Evolutionary conservation across 1,284 basidiomycete species (phyloP), one percentile per base, ranked within the genome.

Genomic region (Microbotryum lychnidis-dioicae): DNA sequence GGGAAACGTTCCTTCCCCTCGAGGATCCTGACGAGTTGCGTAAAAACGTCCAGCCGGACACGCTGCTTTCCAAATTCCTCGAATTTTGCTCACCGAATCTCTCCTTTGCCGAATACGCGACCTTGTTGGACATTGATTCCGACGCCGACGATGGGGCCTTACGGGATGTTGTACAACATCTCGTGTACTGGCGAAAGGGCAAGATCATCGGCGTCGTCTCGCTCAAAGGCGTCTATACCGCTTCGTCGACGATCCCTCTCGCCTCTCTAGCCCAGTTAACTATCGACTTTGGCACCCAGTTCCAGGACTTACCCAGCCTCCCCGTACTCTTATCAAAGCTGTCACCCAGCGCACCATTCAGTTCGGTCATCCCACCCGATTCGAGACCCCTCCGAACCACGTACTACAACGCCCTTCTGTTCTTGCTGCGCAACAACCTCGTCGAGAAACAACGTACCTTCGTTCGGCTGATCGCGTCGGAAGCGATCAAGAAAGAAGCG

Each of bases 381-480:
- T 78, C 79, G 27, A 29, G 45, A 21, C 84, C 87, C 33, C 77
- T 81, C 21, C 81, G 91, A 33, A 79, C 83, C 18, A 75, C 84
- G 49, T 94, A 89, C 72, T 81, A 87, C 60, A 84, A 89, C 48
- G 87, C 92, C 45, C 83, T 97, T n/a, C 77, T 87, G 50, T 98
- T 93, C 92, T 83, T 97, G 78, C 80, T 98, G 46, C 87, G 89
- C 67, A 83, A 85, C 55, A 89, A 90, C 69, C 80, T 97, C 62
- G 79, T 97, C 25, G 82, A 89, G 59, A 89, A 90, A 42, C 80
- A 93, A 50, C 92, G 93, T 73, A 83, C 92, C 9, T 84, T 87
- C 48, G 83, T 94, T 56, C 84, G 93, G 46, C 80, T 97, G 44
- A 81, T 93, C 23, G 91, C 87, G 0, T 85, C 87, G 0, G 79